These are phyloP conservation scores for Brassica cretica DNA, from an alignment of 345 rosid species.

Conservation along the genomic window DNA sequence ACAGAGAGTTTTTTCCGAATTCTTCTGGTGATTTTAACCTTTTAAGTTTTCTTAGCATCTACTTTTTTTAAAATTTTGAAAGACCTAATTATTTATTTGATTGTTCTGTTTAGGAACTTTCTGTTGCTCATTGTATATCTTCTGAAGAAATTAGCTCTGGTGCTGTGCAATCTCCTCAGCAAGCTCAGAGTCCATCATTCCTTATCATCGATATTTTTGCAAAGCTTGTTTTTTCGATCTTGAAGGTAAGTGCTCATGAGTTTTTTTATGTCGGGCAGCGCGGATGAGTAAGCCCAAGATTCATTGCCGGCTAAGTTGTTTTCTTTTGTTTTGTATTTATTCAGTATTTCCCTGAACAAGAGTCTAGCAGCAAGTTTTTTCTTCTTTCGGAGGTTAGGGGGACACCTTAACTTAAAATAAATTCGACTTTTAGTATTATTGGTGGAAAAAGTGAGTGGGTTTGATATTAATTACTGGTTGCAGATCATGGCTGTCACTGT, in stretches of 20 bases:
- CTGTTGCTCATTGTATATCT: slow-evolving; percentile 83
- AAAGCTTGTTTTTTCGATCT: slow-evolving; percentile 69
- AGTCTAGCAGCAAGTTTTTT: slow-evolving; percentile 58
- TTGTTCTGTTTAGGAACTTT: slow-evolving; percentile 57
- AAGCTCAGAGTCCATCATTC: slow-evolving; percentile 68
- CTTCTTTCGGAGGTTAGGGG: slow-evolving; percentile 69
- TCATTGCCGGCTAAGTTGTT: slow-evolving; percentile 41
- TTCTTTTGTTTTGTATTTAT: neutral
- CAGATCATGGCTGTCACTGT: slow-evolving; percentile 81
- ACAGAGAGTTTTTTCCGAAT: slow-evolving; percentile 79
- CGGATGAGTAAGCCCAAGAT: neutral
- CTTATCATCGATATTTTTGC: slow-evolving; percentile 87
- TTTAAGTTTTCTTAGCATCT: neutral
- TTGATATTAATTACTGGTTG: slow-evolving; percentile 16
- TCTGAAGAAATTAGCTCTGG: slow-evolving; percentile 66
- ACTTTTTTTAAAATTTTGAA: neutral
- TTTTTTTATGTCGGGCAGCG: neutral
- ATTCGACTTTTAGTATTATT: neutral
- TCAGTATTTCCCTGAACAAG: slow-evolving; percentile 71
- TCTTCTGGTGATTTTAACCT: slow-evolving; percentile 51
- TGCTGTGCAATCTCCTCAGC: slow-evolving; percentile 66
- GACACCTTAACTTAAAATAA: neutral
- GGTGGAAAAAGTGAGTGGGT: neutral
- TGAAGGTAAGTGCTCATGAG: slow-evolving; percentile 58
- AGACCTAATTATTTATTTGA: slow-evolving; percentile 1